Evolutionary conservation across 768 basidiomycete genomes (phyloP), one percentile per base, ranked within the genome.

Genomic region (Porphyrellus cyaneotinctus): DNA sequence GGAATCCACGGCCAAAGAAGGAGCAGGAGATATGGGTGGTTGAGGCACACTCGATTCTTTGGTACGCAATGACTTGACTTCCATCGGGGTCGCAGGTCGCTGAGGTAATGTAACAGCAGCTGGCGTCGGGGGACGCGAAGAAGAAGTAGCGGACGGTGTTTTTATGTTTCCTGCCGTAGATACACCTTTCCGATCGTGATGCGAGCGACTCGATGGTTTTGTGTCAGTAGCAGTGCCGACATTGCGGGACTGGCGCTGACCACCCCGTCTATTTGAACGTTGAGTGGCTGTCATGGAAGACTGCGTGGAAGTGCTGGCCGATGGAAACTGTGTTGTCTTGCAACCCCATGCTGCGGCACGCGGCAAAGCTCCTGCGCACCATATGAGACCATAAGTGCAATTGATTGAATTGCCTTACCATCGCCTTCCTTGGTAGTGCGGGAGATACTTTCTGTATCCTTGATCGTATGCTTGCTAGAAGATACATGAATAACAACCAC

Each of bases 381-480:
- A 49, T 20, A 33, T 67, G 41, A 69, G 37, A 45, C 22, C 22
- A 24, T 31, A 39, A 15, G 4, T 8, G 11, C 6, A 32, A 20
- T 45, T 35, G 1, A 22, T 44, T 42, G 41, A 30, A 53, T 58
- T 28, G 53, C n/a, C 51, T 45, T 41, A 64, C 87, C 85, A 43
- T 90, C 83, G 2, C 73, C 74, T 60, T 84, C 87, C 72, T 84
- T 82, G 12, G 74, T 67, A 13, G 76, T 65, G 5, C 84, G 77
- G 5, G 80, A 69, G 38, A 86, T 74, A 48, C 77, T 87, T 67
- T 93, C 92, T 4, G 87, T 89, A 22, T 90, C 86, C 72, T 94
- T 95, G 74, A 93, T 88, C 0, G 91, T 91, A 67, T 94, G 92
- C 82, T 93, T 93, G 64, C 92, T 93, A 49, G 43, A 31, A 6